A percentile compares a stretch with the other conserved stretches of the same genome.
phyloP scores from a whole-genome alignment of 106 monocot species.

The Phalaenopsis equestris region DNA sequence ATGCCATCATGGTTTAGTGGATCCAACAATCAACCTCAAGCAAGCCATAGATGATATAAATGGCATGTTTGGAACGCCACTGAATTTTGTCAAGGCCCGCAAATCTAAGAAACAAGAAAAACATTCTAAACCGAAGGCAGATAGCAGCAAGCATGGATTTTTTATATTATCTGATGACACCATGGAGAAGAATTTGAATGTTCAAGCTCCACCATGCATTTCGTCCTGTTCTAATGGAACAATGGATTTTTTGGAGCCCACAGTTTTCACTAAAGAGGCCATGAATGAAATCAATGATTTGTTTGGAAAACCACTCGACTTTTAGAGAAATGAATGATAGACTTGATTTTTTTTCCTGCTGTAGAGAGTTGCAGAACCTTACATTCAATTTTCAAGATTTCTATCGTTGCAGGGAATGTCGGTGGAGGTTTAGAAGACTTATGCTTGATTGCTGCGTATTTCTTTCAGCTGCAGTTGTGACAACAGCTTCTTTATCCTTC shows the following conservation, averaged over 20 bases:
- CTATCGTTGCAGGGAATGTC: too few relatives aligned
- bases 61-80: slow-evolving; percentile 77
- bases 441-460: too few relatives aligned
- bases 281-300: slow-evolving; percentile 83
- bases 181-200: slow-evolving; percentile 17
- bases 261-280: slow-evolving; percentile 70
- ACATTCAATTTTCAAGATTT: too few relatives aligned
- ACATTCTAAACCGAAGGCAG: slow-evolving; percentile 12
- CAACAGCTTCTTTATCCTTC: background rate
- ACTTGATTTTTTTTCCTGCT: background rate
- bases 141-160: slow-evolving; percentile 20
- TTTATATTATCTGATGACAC: slow-evolving; percentile 59
- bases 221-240: slow-evolving; percentile 7
- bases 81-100: slow-evolving; percentile 25
- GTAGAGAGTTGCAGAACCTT: too few relatives aligned
- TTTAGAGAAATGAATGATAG: slow-evolving; percentile 19
- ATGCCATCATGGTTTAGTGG: slow-evolving; percentile 82
- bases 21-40: slow-evolving; percentile 87
- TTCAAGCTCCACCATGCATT: slow-evolving; percentile 5
- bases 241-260: slow-evolving; percentile 69
- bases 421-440: too few relatives aligned
- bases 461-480: too few relatives aligned
- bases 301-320: slow-evolving; percentile 80
- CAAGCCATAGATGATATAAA: slow-evolving; percentile 91
- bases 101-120: slow-evolving; percentile 28